Evolutionary conservation across 2,329 filamentous ascomycete genomes (phyloP), one percentile per base, ranked within the genome.

Genomic region (Trichoderma hamatum): DNA sequence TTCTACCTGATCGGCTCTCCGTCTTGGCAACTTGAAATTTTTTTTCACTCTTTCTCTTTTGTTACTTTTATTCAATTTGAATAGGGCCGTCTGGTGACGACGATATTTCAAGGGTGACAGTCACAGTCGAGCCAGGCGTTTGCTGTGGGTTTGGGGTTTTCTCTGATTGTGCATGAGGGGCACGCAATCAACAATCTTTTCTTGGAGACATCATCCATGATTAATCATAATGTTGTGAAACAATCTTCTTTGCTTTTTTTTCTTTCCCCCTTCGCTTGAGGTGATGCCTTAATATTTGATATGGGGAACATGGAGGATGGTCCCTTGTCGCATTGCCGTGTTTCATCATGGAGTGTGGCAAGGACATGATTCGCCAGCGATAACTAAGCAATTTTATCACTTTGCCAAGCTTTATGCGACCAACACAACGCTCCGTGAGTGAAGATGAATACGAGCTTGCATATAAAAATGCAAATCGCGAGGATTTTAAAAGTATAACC

Each of bases 101-200:
- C 46, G 28, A 60, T 54, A 62, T 26, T 68, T 52, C 43, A 55
- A 46, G 65, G 61, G 32, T 19, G n/a, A 13, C 26, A 34, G 54
- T 67, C 64, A 67, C 64, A 67, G 64, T 24, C 39, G 64, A 67
- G 54, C 52, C 64, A 59, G 64, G 64, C 64, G 54, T 67, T 67
- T 67, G 64, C 64, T 67, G 64, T 67, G 61, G 28, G 64, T 56
- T 51, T 51, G 64, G 64, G 49, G 64, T 39, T 59, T 67, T 56
- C 39, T 49, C 52, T 58, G 39, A 59, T 59, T 43, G 54, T 51
- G 54, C 63, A 55, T 30, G 54, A 67, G 28, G 28, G 54, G 64
- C 28, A 51, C 64, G 54, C 64, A 59, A 39, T 19, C 52, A 43
- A n/a, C 39, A 10, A 2, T 43, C 19, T n/a, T 58, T 67, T 63